These are phyloP conservation scores for Silene vulgaris DNA, from an alignment of 179 eudicot genomes.

Conservation along the genomic window DNA sequence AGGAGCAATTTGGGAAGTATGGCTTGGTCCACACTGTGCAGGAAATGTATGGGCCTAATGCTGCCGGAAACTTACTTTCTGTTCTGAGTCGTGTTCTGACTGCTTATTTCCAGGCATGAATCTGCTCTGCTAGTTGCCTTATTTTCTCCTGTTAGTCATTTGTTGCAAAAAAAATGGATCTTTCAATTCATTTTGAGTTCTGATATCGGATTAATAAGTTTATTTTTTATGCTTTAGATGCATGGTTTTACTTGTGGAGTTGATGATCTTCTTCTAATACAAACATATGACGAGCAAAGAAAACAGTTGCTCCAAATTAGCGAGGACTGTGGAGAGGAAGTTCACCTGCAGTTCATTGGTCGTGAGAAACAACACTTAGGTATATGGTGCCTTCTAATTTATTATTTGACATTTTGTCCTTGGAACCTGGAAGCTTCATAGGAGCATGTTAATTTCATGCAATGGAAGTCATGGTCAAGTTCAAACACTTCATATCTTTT, in stretches of 20 bases:
- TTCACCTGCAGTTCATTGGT: conserved; percentile 51
- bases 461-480: neutral
- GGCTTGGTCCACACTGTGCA: conserved; percentile 95
- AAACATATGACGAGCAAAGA: conserved; percentile 50
- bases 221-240: conserved; percentile 38
- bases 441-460: neutral
- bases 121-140: neutral
- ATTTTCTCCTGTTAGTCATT: neutral
- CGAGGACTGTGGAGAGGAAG: conserved; percentile 73
- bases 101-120: conserved; percentile 62
- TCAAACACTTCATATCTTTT: conserved; percentile 4
- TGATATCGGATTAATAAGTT: neutral
- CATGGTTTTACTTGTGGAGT: conserved; percentile 99
- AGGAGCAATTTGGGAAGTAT: conserved; percentile 98
- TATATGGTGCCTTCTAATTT: conserved; percentile 23
- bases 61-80: conserved; percentile 87
- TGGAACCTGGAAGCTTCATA: neutral
- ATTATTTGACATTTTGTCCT: neutral
- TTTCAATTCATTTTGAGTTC: neutral
- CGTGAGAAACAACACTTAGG: conserved; percentile 47
- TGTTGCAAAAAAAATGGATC: neutral
- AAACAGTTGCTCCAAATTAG: conserved; percentile 59
- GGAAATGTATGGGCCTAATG: conserved; percentile 80
- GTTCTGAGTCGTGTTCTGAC: conserved; percentile 84
- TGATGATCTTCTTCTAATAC: conserved; percentile 76